These are phyloP conservation scores for Sclerotinia minor DNA, from an alignment of 2,329 filamentous ascomycete species.

Conservation along the genomic window DNA sequence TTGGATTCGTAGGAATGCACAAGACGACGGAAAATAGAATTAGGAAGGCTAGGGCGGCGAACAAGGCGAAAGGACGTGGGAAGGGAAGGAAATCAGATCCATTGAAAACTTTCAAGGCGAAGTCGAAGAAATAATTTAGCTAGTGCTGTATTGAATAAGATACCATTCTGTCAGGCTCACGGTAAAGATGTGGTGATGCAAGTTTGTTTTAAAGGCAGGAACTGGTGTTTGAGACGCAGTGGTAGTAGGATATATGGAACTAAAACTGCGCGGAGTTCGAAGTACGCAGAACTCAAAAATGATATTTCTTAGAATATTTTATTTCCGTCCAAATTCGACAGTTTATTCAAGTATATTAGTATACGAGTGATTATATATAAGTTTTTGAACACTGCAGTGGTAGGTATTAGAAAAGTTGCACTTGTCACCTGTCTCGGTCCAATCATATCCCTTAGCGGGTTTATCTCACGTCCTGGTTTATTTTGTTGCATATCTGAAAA, in stretches of 20 bases:
- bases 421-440: not conserved
- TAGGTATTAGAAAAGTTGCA: not conserved
- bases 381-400: not conserved
- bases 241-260: not conserved
- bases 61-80: slow-evolving; percentile 52
- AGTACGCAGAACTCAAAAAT: not conserved
- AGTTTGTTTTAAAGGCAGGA: not conserved
- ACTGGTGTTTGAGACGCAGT: too few relatives aligned
- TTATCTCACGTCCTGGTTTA: not conserved
- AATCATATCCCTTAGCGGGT: not conserved
- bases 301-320: not conserved
- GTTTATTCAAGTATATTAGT: not conserved
- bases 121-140: slow-evolving; percentile 35
- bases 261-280: too few relatives aligned
- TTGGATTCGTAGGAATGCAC: slow-evolving; percentile 73
- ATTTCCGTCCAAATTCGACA: not conserved
- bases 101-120: slow-evolving; percentile 80
- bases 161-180: slow-evolving; percentile 9
- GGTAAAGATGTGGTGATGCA: not conserved
- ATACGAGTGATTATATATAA: too few relatives aligned
- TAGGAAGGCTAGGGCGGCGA: slow-evolving; percentile 45
- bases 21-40: slow-evolving; percentile 52
- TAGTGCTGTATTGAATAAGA: slow-evolving; percentile 20
- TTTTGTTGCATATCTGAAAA: not conserved
- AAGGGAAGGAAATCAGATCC: slow-evolving; percentile 74